Percentiles rank a stretch among this genome's conserved stretches.
Evolutionary conservation across 2,329 filamentous ascomycete genomes (phyloP).

Genomic region (Akanthomyces muscarius): DNA sequence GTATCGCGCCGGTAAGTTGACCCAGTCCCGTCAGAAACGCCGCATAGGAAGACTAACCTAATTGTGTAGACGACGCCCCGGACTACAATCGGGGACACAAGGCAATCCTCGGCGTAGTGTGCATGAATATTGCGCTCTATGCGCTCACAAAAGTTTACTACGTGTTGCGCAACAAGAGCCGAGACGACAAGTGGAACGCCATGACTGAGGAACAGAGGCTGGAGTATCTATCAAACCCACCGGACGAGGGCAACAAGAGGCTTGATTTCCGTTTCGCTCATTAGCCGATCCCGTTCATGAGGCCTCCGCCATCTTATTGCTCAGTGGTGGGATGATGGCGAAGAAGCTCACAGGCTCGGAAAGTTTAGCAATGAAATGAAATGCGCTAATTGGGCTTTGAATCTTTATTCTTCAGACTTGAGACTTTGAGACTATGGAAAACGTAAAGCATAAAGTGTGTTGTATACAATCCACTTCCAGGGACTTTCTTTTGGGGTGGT

Average conservation of each 20-base stretch:
- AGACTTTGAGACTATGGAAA: too few species aligned
- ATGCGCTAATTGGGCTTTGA: too few species aligned
- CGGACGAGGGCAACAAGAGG: conserved; percentile 42
- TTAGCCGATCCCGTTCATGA: background rate
- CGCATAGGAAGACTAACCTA: background rate
- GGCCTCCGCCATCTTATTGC: background rate
- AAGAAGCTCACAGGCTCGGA: background rate
- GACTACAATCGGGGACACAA: conserved; percentile 43
- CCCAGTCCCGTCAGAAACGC: conserved; percentile 19
- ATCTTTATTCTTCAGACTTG: too few species aligned
- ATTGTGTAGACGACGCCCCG: conserved; percentile 26
- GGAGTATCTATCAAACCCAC: conserved; percentile 34
- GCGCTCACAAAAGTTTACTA: conserved; percentile 50
- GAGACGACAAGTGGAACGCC: conserved; percentile 42
- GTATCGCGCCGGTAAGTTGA: conserved; percentile 15
- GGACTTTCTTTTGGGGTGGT: too few species aligned
- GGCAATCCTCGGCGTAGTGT: conserved; percentile 44
- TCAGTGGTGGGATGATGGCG: background rate
- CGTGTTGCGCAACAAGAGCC: conserved; percentile 41
- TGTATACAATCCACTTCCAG: too few species aligned
- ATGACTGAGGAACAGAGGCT: conserved; percentile 40
- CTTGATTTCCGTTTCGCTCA: conserved; percentile 41
- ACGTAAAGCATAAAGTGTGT: too few species aligned
- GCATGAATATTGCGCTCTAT: conserved; percentile 47
- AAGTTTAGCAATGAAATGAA: background rate